These are phyloP conservation scores for Triangularia setosa DNA, from an alignment of 2,329 filamentous ascomycete genomes.

Conservation along the genomic window DNA sequence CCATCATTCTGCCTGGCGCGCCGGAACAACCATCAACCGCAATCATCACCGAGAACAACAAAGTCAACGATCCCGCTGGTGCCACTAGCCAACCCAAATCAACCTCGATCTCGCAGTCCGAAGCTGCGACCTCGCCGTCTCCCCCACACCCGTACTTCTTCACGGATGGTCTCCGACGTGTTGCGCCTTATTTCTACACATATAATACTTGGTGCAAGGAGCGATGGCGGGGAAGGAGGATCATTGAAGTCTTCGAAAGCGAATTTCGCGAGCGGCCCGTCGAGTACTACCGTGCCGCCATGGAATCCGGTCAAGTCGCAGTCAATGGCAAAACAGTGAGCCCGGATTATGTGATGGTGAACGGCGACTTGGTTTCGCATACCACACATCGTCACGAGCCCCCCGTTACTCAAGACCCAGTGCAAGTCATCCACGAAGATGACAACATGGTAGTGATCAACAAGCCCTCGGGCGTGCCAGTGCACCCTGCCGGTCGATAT, in stretches of 20 bases:
- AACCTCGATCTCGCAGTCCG: slow-evolving; percentile 9
- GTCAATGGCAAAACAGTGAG: slow-evolving; percentile 72
- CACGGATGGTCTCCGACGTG: slow-evolving; percentile 76
- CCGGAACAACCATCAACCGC: background rate
- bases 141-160: slow-evolving; percentile 58
- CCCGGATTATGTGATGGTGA: slow-evolving; percentile 69
- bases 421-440: slow-evolving; percentile 85
- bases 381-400: slow-evolving; percentile 95
- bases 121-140: slow-evolving; percentile 52
- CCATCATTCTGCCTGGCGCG: slow-evolving; percentile 6
- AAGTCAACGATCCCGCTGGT: background rate
- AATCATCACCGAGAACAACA: slow-evolving; percentile 4
- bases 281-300: slow-evolving; percentile 84
- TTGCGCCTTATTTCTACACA: slow-evolving; percentile 84
- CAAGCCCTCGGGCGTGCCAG: slow-evolving; percentile 91
- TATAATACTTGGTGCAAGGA: slow-evolving; percentile 96
- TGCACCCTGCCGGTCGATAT: slow-evolving; percentile 92
- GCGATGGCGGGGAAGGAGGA: slow-evolving; percentile 76
- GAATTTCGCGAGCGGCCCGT: slow-evolving; percentile 87
- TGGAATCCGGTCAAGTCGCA: slow-evolving; percentile 72
- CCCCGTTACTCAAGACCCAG: slow-evolving; percentile 75
- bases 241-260: slow-evolving; percentile 83
- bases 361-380: slow-evolving; percentile 88
- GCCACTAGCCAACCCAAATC: slow-evolving; percentile 26
- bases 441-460: slow-evolving; percentile 93